Conservation (phyloP, 2,329 filamentous ascomycete genomes). For the Cytospora schulzeri region DNA sequence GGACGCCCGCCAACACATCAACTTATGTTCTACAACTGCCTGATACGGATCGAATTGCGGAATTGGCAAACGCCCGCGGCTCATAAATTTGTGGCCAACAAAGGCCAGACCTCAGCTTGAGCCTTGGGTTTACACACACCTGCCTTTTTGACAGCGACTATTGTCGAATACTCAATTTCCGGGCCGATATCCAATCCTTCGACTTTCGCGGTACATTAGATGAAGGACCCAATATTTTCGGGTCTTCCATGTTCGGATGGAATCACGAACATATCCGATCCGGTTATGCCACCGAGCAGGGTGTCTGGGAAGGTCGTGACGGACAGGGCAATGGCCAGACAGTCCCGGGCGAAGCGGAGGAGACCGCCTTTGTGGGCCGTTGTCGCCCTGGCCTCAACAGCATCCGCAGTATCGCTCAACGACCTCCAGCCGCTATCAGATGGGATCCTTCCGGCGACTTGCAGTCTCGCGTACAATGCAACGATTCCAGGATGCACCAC, state of each 20-base stretch:
- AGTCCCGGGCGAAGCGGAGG: constrained; percentile 18
- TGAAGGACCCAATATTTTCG: not conserved
- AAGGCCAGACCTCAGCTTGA: not conserved
- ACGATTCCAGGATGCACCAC: constrained; percentile 42
- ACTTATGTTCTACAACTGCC: constrained; percentile 16
- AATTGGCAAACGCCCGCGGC: not conserved
- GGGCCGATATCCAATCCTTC: not conserved
- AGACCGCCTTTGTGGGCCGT: constrained; percentile 20
- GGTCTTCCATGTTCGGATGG: constrained; percentile 11
- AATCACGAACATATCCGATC: constrained; percentile 3
- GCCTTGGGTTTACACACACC: constrained; percentile 5
- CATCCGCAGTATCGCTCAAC: constrained; percentile 40
- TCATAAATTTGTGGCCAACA: constrained; percentile 6
- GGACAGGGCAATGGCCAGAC: constrained; percentile 14
- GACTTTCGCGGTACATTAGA: not conserved
- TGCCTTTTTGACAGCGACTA: constrained; percentile 7
- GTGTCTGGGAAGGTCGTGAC: not conserved
- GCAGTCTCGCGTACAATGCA: constrained; percentile 46
- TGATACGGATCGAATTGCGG: constrained; percentile 23
- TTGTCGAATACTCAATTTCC: not conserved
- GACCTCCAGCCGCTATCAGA: constrained; percentile 46
- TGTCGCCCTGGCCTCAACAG: constrained; percentile 32
- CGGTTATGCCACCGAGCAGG: constrained; percentile 2
- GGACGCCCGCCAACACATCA: constrained; percentile 4
- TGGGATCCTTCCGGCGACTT: constrained; percentile 40